A percentile compares a stretch with the other conserved stretches of the same genome.
These are phyloP conservation scores for Naganishia antarctica DNA, from an alignment of 768 basidiomycete species.

Conservation along the genomic window DNA sequence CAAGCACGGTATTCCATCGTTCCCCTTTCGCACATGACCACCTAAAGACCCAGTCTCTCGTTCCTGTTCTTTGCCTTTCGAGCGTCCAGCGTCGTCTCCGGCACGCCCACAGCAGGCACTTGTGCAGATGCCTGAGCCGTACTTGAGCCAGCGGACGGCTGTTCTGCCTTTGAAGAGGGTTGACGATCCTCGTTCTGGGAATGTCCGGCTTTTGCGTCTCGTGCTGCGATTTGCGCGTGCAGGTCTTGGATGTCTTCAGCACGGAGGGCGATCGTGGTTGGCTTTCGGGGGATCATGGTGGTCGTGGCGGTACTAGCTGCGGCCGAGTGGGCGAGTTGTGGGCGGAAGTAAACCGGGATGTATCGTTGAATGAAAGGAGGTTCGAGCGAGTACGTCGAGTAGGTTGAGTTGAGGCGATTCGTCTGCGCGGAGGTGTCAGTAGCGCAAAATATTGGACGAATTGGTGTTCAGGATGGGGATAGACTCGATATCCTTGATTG, in stretches of 20 bases:
- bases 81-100: constrained; percentile 6
- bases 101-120: neutral
- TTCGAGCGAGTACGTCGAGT: too few species aligned
- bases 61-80: constrained; percentile 2
- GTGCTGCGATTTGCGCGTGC: constrained; percentile 8
- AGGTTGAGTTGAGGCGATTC: too few species aligned
- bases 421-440: too few species aligned
- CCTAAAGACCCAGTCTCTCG: constrained; percentile 6
- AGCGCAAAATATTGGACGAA: too few species aligned
- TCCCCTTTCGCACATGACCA: neutral
- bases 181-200: neutral
- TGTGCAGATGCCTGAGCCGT: neutral
- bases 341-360: neutral
- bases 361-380: too few species aligned
- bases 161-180: neutral
- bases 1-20: too few species aligned
- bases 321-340: neutral
- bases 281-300: constrained; percentile 16
- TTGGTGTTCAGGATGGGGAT: too few species aligned
- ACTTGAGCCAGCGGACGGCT: neutral
- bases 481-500: too few species aligned
- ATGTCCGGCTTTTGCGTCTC: neutral
- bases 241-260: constrained; percentile 21
- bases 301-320: neutral
- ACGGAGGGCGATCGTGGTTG: constrained; percentile 5